Evolutionary conservation across 371 early-diverging fungal genomes (phyloP), one percentile per base, ranked within the genome.

Genomic region (Mortierella sp.): DNA sequence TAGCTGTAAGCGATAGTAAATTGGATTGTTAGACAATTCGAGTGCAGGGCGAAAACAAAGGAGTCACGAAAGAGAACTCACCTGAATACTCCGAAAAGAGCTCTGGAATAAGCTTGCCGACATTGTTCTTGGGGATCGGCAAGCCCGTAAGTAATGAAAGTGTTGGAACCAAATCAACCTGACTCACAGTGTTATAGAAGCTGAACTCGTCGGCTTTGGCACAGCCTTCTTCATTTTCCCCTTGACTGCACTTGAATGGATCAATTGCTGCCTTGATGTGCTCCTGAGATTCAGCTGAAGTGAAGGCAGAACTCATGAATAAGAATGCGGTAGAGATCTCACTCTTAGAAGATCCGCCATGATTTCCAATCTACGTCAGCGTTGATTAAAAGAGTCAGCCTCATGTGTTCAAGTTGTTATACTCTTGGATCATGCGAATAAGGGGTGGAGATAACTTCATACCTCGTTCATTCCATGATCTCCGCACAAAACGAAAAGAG

Each of bases 391-490:
- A 4, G 23, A 15, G 23, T n/a, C 21, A 19, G 25, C 44, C 21
- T 60, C 16, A 12, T 18, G 29, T 18, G 44, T 14, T 6, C 14
- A 5, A 50, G 16, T 14, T 6, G 21, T 50, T 12, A 21, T 21
- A 6, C 21, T 21, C 16, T 16, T 6, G 50, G 50, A 50, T 6
- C 50, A 5, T 50, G 37, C 37, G 9, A 37, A 37, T 37, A 37
- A 5, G 50, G 7, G 4, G 3, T 50, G 50, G 12, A 9, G 46
- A 18, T 46, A 18, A 9, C 12, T 46, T 50, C 50, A 30, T 62
- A 96, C 91, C 70, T 94, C 90, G 77, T 97, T 99, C 96, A 99
- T 98, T 1, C 99, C 99, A 82, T 99, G 99, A 84, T 99, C 99
- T 44, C 99, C 99, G 62, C 97, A 89, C 14, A 99, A 83, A n/a